Base-by-base conservation (phyloP, 208 protist genomes). In the Acanthamoeba triangularis region DNA sequence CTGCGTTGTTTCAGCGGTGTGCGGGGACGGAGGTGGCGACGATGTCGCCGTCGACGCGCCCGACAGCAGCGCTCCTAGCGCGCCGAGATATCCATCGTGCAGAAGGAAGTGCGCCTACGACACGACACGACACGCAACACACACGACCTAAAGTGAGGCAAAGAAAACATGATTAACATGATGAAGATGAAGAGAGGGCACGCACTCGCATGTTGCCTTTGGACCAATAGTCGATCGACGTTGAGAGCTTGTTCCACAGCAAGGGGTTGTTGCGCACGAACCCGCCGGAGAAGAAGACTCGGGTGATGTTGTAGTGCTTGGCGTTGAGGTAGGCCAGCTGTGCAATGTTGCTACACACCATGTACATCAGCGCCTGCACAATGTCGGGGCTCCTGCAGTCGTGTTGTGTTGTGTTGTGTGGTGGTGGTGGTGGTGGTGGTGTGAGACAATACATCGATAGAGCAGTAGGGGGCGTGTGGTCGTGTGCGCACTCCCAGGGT, bases 261-360 rank as follows among this genome's bases (percentile, higher is more conserved):
- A 85, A 30, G 20, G 65, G 65, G 47, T 95, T 52, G 74, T 95
- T 85, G 16, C 91, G 91, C 13, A 95, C 54, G 87, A 95, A 95
- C 10, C 44, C 37, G 35, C 91, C 91, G 25, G 47, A 52, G 54
- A 95, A 95, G 54, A 69, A 95, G 23, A 95, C 54, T 33, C 91
- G 91, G 2, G 72, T 93, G 49, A 93, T 30, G 59, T 49, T 49
- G 37, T 74, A 93, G 41, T 72, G 87, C 87, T 52, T 63, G 23
- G 87, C 87, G 63, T 93, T 93, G 87, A 93, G 87, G 56, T 74
- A 93, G 30, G 87, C 87, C 35, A 93, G 30, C 59, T 93, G 87
- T 7, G 87, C 87, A 7, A 93, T 93, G 47, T 93, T 93, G 56
- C 59, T 93, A 23, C 56, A 93, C 59, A 93, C 87, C 87, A 93